Evolutionary conservation across 345 rosid genomes (phyloP).

Genomic region (Hibiscus mutabilis): DNA sequence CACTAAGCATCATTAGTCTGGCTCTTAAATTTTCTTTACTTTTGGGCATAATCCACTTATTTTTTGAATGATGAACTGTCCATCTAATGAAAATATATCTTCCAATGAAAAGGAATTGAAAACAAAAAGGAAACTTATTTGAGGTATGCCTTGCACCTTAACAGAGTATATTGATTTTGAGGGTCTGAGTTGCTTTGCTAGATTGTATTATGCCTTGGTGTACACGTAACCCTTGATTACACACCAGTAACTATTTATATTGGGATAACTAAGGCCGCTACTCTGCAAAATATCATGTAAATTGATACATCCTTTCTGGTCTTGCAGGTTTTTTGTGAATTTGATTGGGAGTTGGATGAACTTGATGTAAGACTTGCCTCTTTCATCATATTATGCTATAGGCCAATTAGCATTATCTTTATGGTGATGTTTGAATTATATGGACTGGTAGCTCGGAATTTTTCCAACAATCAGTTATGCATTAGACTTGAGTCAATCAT

Average conservation of each 20-base stretch:
- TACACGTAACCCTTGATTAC: not conserved
- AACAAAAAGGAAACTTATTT: not conserved
- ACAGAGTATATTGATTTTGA: not conserved
- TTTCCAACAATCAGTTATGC: not conserved
- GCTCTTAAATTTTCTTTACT: not conserved
- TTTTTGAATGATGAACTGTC: not conserved
- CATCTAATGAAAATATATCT: not conserved
- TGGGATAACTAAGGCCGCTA: not conserved
- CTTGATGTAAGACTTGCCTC: constrained; percentile 53
- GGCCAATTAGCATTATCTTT: not conserved
- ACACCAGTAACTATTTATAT: not conserved
- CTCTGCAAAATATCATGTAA: not conserved
- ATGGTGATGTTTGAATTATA: constrained; percentile 6
- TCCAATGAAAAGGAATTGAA: not conserved
- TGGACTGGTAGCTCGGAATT: not conserved
- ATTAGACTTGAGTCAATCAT: not conserved
- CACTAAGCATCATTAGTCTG: not conserved
- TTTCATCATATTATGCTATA: not conserved
- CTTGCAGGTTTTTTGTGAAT: constrained; percentile 85
- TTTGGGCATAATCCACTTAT: not conserved
- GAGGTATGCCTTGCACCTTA: not conserved
- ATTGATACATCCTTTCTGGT: constrained; percentile 18
- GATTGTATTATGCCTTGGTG: not conserved
- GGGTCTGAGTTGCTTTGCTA: not conserved
- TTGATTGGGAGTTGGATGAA: constrained; percentile 91